A percentile compares a stretch with the other conserved stretches of the same genome.
Conservation (phyloP, 2,329 filamentous ascomycete species). For the Apiospora malaysiana region DNA sequence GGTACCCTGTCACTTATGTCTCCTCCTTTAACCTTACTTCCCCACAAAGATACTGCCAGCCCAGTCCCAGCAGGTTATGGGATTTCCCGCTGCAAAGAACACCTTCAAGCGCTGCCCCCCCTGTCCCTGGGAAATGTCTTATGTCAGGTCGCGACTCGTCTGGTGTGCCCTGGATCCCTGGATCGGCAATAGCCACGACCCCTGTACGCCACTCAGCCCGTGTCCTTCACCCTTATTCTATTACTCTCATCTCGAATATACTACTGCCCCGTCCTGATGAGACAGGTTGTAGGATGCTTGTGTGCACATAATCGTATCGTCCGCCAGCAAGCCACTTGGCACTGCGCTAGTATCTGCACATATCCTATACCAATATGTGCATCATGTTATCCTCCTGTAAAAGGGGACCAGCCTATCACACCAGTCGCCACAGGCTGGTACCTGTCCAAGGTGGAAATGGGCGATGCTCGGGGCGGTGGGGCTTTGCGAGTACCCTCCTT, state of each 20-base stretch:
- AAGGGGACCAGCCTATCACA: constrained; percentile 9
- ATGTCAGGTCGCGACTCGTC: constrained; percentile 20
- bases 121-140: constrained; percentile 18
- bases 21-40: constrained; percentile 16
- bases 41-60: background rate
- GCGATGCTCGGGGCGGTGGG: background rate
- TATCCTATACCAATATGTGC: constrained; percentile 11
- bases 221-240: constrained; percentile 18
- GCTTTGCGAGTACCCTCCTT: background rate
- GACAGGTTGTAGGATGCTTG: background rate
- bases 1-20: constrained; percentile 2
- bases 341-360: constrained; percentile 1
- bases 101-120: background rate
- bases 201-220: constrained; percentile 9
- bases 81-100: constrained; percentile 18
- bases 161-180: constrained; percentile 9
- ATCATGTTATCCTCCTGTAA: constrained; percentile 20
- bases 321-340: constrained; percentile 13
- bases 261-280: constrained; percentile 10
- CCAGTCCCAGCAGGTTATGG: constrained; percentile 6
- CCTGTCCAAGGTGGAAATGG: constrained; percentile 2
- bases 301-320: background rate
- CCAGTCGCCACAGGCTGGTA: constrained; percentile 3
- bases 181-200: constrained; percentile 4
- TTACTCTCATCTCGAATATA: constrained; percentile 22